Conservation (phyloP, 805 yeast genomes). For the Blastobotrys muscicola region DNA sequence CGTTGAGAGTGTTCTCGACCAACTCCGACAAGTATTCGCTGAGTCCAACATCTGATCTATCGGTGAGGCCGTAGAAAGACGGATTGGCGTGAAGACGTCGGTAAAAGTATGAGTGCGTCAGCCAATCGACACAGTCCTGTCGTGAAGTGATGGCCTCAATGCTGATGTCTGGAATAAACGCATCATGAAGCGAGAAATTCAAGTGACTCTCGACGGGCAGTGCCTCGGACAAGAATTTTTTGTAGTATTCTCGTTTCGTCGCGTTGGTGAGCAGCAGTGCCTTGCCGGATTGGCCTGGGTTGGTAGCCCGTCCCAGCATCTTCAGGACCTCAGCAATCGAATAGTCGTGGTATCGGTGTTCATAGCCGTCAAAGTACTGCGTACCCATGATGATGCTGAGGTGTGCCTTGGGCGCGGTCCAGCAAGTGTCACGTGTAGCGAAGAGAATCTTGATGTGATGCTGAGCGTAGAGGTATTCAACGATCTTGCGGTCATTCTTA, state of each 20-base stretch:
- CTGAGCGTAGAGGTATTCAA: constrained; percentile 42
- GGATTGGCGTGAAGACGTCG: constrained; percentile 77
- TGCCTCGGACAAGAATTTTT: constrained; percentile 60
- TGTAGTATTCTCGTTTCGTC: constrained; percentile 52
- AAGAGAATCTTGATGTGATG: constrained; percentile 49
- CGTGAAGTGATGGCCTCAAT: constrained; percentile 50
- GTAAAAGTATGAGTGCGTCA: constrained; percentile 76
- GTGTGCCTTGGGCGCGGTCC: constrained; percentile 41
- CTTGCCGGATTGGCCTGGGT: constrained; percentile 22
- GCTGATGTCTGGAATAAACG: constrained; percentile 64
- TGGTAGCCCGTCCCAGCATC: constrained; percentile 22
- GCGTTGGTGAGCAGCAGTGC: constrained; percentile 50
- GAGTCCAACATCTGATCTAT: constrained; percentile 53
- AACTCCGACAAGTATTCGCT: constrained; percentile 78
- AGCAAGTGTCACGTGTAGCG: constrained; percentile 49
- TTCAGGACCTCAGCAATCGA: constrained; percentile 42
- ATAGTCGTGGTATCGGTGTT: constrained; percentile 61
- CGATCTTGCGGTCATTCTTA: constrained; percentile 41
- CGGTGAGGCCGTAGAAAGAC: constrained; percentile 73
- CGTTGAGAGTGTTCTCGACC: constrained; percentile 61
- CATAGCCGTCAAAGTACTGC: constrained; percentile 59
- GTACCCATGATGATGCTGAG: constrained; percentile 63
- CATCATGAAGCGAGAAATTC: constrained; percentile 50
- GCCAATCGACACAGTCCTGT: constrained; percentile 87
- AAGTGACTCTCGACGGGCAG: constrained; percentile 79